Evolutionary conservation across 352 stramenopile genomes (phyloP).

Genomic region (Phytophthora cactorum): DNA sequence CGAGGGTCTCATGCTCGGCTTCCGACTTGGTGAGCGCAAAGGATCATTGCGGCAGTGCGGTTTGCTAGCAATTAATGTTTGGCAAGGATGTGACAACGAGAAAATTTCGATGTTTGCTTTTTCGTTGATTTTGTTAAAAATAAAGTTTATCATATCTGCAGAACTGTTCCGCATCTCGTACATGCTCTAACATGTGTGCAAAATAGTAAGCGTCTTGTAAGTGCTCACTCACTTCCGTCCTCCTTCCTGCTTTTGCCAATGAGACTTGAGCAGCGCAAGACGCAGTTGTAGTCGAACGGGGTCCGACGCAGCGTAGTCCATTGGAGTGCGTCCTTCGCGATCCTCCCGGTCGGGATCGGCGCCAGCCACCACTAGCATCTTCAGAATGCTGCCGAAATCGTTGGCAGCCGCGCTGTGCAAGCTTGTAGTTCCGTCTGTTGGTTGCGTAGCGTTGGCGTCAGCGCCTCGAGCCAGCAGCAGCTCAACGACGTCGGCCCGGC

Average conservation of each 20-base stretch:
- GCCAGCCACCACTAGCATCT: slow-evolving; percentile 38
- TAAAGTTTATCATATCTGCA: slow-evolving; percentile 28
- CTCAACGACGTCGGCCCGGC: slow-evolving; percentile 41
- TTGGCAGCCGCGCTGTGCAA: slow-evolving; percentile 59
- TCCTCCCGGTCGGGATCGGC: slow-evolving; percentile 49
- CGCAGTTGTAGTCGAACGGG: slow-evolving; percentile 53
- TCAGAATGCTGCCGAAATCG: slow-evolving; percentile 46
- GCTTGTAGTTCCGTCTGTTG: slow-evolving; percentile 49
- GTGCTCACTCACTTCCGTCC: slow-evolving; percentile 10
- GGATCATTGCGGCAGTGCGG: not conserved
- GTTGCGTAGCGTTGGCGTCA: slow-evolving; percentile 47
- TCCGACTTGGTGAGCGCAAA: too few relatives aligned
- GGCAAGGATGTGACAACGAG: too few relatives aligned
- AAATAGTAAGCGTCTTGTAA: slow-evolving; percentile 10
- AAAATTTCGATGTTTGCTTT: too few relatives aligned
- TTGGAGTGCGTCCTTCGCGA: slow-evolving; percentile 39
- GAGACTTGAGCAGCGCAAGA: slow-evolving; percentile 58
- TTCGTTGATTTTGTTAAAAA: slow-evolving; percentile 25
- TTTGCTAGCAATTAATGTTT: not conserved
- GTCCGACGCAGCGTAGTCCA: slow-evolving; percentile 55
- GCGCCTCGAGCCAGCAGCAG: slow-evolving; percentile 48
- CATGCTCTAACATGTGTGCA: slow-evolving; percentile 40
- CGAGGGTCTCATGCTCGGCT: too few relatives aligned
- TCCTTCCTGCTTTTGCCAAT: slow-evolving; percentile 53
- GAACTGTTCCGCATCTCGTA: slow-evolving; percentile 27